Base-by-base conservation (phyloP, 768 basidiomycete species). In the Hemileccinum impolitum region DNA sequence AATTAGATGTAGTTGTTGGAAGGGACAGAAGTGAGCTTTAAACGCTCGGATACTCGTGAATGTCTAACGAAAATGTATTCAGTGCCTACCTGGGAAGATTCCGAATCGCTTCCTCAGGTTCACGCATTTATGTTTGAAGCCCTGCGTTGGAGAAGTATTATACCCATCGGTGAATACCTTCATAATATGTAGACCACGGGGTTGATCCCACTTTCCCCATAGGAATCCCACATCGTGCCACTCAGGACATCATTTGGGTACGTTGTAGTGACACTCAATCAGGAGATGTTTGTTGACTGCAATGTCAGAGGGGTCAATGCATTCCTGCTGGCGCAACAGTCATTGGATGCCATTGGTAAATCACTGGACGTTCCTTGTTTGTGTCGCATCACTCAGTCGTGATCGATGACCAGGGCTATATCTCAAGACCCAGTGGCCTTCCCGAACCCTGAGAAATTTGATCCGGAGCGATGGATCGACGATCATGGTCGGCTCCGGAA, bases 171-270 rank as follows among this genome's bases (percentile, higher is more conserved):
- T 59, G 10, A 47, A 40, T 45, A 11, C 3, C 12, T 46, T 18
- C 1, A 18, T 14, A 32, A 9, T 4, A 13, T 1, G 2, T 3
- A 3, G 3, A 5, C 12, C 8, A n/a, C 6, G 28, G 18, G 14
- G 25, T 32, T 44, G 18, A 51, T 23, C 8, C 6, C 21, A 13
- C 6, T 13, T 28, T 40, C n/a, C n/a, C 2, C 25, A 3, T 14
- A 64, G 63, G 84, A 0, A 79, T 84, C 48, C 70, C 78, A 1
- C 85, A 87, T 53, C 75, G 76, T 12, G 75, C 82, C 0, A 85
- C 81, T 0, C 75, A 75, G 43, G 83, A 85, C 47, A 74, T 87
- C 32, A 58, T 79, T 19, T 86, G 80, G 78, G 81, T 81, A 51
- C 7, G 57, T 43, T 36, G 4, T 15, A 6, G 25, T 31, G 28